Percentiles rank a stretch among this genome's conserved stretches.
phyloP scores from a whole-genome alignment of 108 stramenopile genomes.

The Cylindrotheca fusiformis region DNA sequence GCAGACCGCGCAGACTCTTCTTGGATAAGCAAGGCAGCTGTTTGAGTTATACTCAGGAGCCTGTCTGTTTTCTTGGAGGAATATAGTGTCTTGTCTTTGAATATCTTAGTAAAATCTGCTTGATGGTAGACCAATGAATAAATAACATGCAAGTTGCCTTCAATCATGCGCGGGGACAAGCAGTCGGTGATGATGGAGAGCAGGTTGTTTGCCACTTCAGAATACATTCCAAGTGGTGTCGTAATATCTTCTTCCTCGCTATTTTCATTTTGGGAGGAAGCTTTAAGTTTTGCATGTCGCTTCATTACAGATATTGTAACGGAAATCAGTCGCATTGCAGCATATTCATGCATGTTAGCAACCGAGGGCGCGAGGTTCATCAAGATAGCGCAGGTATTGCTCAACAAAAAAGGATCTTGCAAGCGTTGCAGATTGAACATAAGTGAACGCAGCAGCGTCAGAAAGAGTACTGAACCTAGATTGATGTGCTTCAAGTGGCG shows the following conservation, averaged over 20 bases:
- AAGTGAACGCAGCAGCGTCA: constrained; percentile 65
- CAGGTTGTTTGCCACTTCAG: constrained; percentile 64
- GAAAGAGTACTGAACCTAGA: constrained; percentile 67
- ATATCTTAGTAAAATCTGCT: constrained; percentile 46
- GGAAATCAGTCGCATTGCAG: constrained; percentile 68
- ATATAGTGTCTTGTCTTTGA: constrained; percentile 25
- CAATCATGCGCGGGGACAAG: constrained; percentile 51
- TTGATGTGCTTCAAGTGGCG: constrained; percentile 57
- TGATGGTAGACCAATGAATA: constrained; percentile 76
- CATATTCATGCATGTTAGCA: constrained; percentile 64
- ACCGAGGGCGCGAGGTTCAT: constrained; percentile 67
- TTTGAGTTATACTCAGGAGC: constrained; percentile 35
- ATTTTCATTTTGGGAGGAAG: not conserved
- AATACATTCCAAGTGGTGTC: constrained; percentile 60
- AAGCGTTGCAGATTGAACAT: constrained; percentile 71
- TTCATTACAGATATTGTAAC: constrained; percentile 67
- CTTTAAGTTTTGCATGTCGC: constrained; percentile 32
- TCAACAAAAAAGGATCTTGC: constrained; percentile 71
- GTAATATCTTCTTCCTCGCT: constrained; percentile 49
- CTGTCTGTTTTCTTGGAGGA: constrained; percentile 33
- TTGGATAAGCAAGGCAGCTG: constrained; percentile 46
- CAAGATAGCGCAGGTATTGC: constrained; percentile 79
- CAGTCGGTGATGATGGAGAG: constrained; percentile 61
- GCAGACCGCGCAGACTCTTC: constrained; percentile 53
- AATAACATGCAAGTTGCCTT: constrained; percentile 70